phyloP scores from a whole-genome alignment of 495 filamentous ascomycete species.

The Xylaria curta region DNA sequence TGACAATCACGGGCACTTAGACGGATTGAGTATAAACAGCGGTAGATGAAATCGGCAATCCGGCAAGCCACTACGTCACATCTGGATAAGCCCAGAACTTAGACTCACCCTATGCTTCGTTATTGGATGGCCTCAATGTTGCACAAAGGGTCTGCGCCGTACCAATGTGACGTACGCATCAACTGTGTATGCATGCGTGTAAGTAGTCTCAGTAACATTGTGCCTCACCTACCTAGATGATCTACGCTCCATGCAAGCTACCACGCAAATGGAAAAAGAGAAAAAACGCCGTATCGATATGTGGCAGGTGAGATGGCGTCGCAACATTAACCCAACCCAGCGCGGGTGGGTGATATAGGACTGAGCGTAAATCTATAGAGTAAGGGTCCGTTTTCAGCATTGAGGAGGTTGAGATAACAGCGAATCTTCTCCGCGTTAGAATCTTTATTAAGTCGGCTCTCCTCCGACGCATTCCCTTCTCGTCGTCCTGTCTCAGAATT shows the following conservation, averaged over 20 bases:
- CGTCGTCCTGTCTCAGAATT: neutral
- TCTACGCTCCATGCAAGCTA: constrained; percentile 2
- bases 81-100: neutral
- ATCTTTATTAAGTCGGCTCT: neutral
- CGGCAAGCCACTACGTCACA: too few relatives aligned
- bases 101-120: neutral
- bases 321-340: neutral
- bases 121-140: neutral
- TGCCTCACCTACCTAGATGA: constrained; percentile 13
- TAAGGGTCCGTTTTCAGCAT: neutral
- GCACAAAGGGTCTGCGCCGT: neutral
- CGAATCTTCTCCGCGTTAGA: neutral
- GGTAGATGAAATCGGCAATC: neutral
- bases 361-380: neutral
- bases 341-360: too few relatives aligned
- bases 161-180: constrained; percentile 10
- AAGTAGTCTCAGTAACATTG: neutral
- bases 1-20: neutral
- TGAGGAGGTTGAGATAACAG: neutral
- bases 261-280: neutral
- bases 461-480: neutral
- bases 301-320: neutral
- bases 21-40: neutral
- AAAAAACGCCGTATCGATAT: neutral
- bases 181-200: constrained; percentile 3